Evolutionary conservation across 805 yeast genomes (phyloP), one percentile per base, ranked within the genome.

Genomic region (Wickerhamomyces subpelliculosus): DNA sequence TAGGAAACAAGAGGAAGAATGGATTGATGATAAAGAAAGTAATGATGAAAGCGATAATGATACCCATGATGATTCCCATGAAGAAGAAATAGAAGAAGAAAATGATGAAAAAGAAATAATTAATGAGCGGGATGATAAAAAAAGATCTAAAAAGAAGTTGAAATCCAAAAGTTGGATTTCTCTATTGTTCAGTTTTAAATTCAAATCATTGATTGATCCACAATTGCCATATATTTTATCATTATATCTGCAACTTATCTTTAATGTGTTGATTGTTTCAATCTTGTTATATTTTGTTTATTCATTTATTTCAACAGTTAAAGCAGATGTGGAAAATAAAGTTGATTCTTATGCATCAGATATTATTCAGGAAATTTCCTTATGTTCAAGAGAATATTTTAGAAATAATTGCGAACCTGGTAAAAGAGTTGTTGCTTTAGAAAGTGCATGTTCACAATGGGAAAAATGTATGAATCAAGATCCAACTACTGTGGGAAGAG

Each of bases 381-480:
- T 64, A 23, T 90, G 98, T 59, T 65, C 81, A 7, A 65, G 79
- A 27, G 80, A 84, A 40, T 90, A 82, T 52, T 57, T 71, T 12
- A 59, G 78, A 22, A 89, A 90, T 58, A 74, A 80, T 46, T 90
- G 98, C 55, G 68, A 74, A 2, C 73, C 75, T 4, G 78, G 67
- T 4, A 48, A 51, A 33, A 64, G 90, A 12, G 89, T 79, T 0
- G 96, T 95, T 0, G 88, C 86, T 0, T 57, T 87, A 14, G 93
- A 82, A 48, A 58, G 61, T 2, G 63, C 74, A 12, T 90, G 98
- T 58, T 65, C 70, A 26, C 68, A 67, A 26, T 86, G 95, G 93
- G 81, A 75, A 43, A 72, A 70, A 40, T 93, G 98, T 57, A 85
- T 86, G 88, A 75, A 79, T 48, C 63, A 79, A 35, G 90, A 86